Evolutionary conservation across 2,329 filamentous ascomycete species (phyloP), one percentile per base, ranked within the genome.

Genomic region (Domatiomyces globalis): DNA sequence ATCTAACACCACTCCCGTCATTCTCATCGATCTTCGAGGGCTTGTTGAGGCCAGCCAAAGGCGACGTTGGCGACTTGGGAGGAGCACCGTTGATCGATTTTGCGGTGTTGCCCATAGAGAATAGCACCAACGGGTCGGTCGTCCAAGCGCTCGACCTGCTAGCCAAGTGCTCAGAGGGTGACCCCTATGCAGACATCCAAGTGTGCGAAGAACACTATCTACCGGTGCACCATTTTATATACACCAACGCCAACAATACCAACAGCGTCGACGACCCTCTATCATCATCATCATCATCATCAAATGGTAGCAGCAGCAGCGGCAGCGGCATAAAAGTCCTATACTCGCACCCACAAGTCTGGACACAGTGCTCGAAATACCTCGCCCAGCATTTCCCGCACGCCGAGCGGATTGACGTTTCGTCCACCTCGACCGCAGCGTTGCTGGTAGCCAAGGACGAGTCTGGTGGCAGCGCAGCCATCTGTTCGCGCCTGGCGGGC

Each of bases 271-370:
- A 44, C 50, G 50, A 51, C 9, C 29, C 58, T 12, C 15, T 9
- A 43, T 20, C 27, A 15, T 27, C 10, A 45, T 36, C 39, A 18
- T 17, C 7, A 43, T 20, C 27, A 15, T 27, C 10, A 45, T 36
- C 39, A 18, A 42, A 22, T n/a, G 43, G 17, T 29, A 15, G 33
- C 7, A 43, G 17, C 4, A 43, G 15, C 43, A 27, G 29, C 49
- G 9, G 20, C 29, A 17, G 36, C 43, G 22, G 43, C 60, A 76
- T 96, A 62, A 78, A 75, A 60, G 83, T 83, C 62, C 69, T 98
- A 43, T 94, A 95, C 71, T 92, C 87, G 20, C 92, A 98, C 68
- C 89, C 90, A 8, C 92, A 98, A 69, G 92, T 88, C 25, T 95
- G 92, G 74, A 88, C 88, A 22, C 92, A 98, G 70, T 95, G 89